Conservation (phyloP, 371 early-diverging fungal species). For the Circinella minor region DNA sequence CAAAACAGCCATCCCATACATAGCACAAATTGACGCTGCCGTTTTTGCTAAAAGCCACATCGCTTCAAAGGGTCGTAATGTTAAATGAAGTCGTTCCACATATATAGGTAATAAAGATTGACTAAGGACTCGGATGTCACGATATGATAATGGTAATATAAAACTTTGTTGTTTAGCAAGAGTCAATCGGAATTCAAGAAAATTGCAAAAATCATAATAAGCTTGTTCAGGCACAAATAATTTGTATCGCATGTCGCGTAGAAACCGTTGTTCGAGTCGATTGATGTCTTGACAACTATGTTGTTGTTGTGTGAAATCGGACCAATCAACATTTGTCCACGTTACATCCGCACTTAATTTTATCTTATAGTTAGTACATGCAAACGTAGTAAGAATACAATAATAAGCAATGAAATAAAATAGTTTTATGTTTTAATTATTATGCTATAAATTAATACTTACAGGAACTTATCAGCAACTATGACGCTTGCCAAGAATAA, state of each 20-base stretch:
- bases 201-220: constrained; percentile 52
- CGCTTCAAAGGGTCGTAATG: constrained; percentile 44
- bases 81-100: constrained; percentile 46
- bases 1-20: constrained; percentile 30
- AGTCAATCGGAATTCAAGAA: constrained; percentile 52
- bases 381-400: not conserved
- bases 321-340: constrained; percentile 66
- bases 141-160: constrained; percentile 47
- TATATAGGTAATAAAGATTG: constrained; percentile 48
- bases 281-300: constrained; percentile 57
- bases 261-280: constrained; percentile 49
- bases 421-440: not conserved
- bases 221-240: constrained; percentile 48
- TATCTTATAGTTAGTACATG: not conserved
- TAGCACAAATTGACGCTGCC: constrained; percentile 28
- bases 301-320: constrained; percentile 53
- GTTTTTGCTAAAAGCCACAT: constrained; percentile 39
- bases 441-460: constrained; percentile 8
- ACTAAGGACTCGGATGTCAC: constrained; percentile 54
- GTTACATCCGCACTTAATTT: constrained; percentile 54
- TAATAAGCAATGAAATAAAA: not conserved
- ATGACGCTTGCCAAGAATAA: constrained; percentile 45
- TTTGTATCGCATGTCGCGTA: constrained; percentile 45
- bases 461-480: constrained; percentile 47
- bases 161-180: constrained; percentile 35